Conservation (phyloP, 495 filamentous ascomycete species). For the Penicillium manginii region DNA sequence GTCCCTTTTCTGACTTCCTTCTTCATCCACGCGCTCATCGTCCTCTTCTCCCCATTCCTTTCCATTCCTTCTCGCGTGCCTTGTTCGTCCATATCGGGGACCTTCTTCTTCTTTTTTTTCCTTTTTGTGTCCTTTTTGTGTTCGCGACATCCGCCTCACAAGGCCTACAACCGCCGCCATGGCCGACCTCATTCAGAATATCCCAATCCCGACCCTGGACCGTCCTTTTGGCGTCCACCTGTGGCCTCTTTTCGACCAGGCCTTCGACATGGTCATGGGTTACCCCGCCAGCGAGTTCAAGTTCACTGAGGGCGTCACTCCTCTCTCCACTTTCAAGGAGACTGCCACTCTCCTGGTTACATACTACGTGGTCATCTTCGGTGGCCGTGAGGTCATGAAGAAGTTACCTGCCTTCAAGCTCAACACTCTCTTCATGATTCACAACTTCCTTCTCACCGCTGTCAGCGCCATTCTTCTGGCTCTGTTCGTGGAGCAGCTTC, state of each 20-base stretch:
- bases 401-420: constrained; percentile 60
- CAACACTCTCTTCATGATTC: constrained; percentile 69
- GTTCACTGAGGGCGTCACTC: constrained; percentile 61
- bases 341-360: constrained; percentile 58
- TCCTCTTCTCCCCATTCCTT: constrained; percentile 30
- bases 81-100: constrained; percentile 24
- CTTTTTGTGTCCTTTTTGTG: constrained; percentile 7
- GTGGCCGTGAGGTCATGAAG: constrained; percentile 69
- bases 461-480: constrained; percentile 63
- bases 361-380: constrained; percentile 70
- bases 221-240: constrained; percentile 88
- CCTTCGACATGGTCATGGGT: constrained; percentile 72
- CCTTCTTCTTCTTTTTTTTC: constrained; percentile 9
- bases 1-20: constrained; percentile 21
- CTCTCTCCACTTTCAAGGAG: constrained; percentile 62
- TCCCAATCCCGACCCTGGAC: constrained; percentile 81
- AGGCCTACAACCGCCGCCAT: constrained; percentile 26
- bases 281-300: constrained; percentile 63
- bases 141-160: constrained; percentile 1
- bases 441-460: constrained; percentile 66
- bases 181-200: constrained; percentile 61
- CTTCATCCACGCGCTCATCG: constrained; percentile 20
- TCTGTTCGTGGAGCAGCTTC: constrained; percentile 67
- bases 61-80: constrained; percentile 26
- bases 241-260: constrained; percentile 93